Evolutionary conservation across 2,329 filamentous ascomycete genomes (phyloP).

Genomic region (Podosphaera aphanis): DNA sequence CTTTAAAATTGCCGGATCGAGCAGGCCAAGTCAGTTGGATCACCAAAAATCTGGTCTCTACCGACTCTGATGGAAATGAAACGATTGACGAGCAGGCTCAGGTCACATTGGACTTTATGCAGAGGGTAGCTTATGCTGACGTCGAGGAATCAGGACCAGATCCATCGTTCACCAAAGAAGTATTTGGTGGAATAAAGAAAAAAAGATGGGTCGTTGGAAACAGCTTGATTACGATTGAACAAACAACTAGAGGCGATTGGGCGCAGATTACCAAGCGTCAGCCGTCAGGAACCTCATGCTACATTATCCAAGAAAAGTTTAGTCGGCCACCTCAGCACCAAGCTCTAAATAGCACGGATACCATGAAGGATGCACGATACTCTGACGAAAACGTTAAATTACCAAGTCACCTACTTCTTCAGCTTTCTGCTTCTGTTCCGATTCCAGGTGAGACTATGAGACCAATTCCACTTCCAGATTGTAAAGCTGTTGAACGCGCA

Average conservation of each 20-base stretch:
- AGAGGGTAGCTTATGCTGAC: slow-evolving; percentile 66
- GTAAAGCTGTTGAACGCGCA: slow-evolving; percentile 31
- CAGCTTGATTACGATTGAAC: slow-evolving; percentile 51
- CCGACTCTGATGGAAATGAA: slow-evolving; percentile 49
- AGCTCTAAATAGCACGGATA: slow-evolving; percentile 23
- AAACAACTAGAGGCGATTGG: slow-evolving; percentile 40
- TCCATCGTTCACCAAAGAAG: slow-evolving; percentile 36
- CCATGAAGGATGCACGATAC: slow-evolving; percentile 25
- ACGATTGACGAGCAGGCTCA: slow-evolving; percentile 77
- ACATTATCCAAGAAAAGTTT: slow-evolving; percentile 32
- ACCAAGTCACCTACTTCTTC: slow-evolving; percentile 51
- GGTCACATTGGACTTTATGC: slow-evolving; percentile 88
- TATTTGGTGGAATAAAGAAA: slow-evolving; percentile 41
- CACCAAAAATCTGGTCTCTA: slow-evolving; percentile 57
- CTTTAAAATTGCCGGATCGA: slow-evolving; percentile 63
- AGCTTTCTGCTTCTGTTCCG: slow-evolving; percentile 39
- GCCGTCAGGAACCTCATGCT: slow-evolving; percentile 38
- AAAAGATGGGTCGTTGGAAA: slow-evolving; percentile 52
- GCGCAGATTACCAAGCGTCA: slow-evolving; percentile 49
- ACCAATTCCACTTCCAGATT: slow-evolving; percentile 52
- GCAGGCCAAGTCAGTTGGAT: slow-evolving; percentile 77
- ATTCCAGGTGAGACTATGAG: slow-evolving; percentile 33
- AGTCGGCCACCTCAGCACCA: slow-evolving; percentile 34
- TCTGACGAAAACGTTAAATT: slow-evolving; percentile 35
- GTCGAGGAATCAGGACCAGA: slow-evolving; percentile 52